Percentiles rank a stretch among this genome's conserved stretches.
These are phyloP conservation scores for Fusarium denticulatum DNA, from an alignment of 2,329 filamentous ascomycete species.

Conservation along the genomic window DNA sequence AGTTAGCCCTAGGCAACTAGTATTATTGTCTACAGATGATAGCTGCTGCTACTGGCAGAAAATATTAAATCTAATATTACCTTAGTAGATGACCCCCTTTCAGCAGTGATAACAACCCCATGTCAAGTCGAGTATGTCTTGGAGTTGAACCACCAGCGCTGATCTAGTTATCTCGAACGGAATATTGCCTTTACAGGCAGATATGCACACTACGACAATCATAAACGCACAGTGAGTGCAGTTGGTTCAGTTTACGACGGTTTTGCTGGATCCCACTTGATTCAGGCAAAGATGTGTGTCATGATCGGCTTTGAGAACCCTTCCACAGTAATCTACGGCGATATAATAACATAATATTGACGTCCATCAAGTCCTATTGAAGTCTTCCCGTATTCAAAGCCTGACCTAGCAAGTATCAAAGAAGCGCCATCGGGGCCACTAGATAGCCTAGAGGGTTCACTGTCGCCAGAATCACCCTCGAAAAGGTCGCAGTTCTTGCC, in stretches of 20 bases:
- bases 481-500: slow-evolving; percentile 37
- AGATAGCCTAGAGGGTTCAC: slow-evolving; percentile 33
- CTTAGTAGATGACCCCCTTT: background rate
- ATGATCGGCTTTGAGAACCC: background rate
- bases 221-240: background rate
- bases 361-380: background rate
- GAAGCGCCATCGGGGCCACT: slow-evolving; percentile 32
- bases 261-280: background rate
- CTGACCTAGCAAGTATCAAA: slow-evolving; percentile 23
- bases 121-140: background rate
- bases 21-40: background rate
- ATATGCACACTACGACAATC: background rate
- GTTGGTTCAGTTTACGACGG: background rate
- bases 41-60: background rate
- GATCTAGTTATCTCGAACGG: background rate
- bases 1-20: background rate
- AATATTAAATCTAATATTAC: background rate
- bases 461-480: slow-evolving; percentile 28
- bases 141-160: background rate
- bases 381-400: background rate
- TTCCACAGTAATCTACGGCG: background rate
- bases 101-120: background rate
- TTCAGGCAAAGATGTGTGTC: background rate
- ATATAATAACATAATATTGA: background rate
- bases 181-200: background rate